Conservation (phyloP, 768 basidiomycete genomes). For the Royoungia palumana region DNA sequence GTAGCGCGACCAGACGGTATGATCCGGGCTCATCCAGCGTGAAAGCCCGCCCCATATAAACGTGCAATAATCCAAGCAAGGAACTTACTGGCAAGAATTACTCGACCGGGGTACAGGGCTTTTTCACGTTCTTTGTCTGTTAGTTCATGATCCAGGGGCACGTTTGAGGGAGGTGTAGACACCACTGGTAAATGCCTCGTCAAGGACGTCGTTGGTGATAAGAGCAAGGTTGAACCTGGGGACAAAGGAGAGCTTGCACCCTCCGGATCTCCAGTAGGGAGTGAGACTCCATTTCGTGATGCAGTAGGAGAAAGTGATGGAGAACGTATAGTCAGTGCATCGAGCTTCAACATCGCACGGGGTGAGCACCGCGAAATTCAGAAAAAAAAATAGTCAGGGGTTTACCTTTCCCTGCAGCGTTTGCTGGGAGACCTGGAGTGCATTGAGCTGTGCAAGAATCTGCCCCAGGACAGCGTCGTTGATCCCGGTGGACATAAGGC, state of each 20-base stretch:
- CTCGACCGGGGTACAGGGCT: slow-evolving; percentile 75
- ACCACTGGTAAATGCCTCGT: slow-evolving; percentile 28
- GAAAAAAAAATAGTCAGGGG: neutral
- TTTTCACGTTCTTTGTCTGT: slow-evolving; percentile 69
- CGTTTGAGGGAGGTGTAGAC: slow-evolving; percentile 22
- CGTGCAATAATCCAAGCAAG: neutral
- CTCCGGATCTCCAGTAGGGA: slow-evolving; percentile 19
- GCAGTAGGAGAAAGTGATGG: slow-evolving; percentile 19
- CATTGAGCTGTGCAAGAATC: slow-evolving; percentile 68
- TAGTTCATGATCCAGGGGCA: slow-evolving; percentile 15
- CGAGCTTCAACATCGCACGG: slow-evolving; percentile 40
- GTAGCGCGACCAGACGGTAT: slow-evolving; percentile 8
- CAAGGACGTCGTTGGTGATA: slow-evolving; percentile 28
- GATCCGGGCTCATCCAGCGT: slow-evolving; percentile 10
- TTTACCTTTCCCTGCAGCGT: slow-evolving; percentile 73
- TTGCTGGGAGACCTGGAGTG: slow-evolving; percentile 72
- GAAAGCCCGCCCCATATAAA: neutral
- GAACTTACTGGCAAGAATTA: slow-evolving; percentile 77
- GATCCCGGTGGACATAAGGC: slow-evolving; percentile 26
- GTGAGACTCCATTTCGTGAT: slow-evolving; percentile 24
- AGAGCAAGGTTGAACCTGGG: slow-evolving; percentile 23
- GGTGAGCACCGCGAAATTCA: neutral
- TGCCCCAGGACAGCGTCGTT: slow-evolving; percentile 62
- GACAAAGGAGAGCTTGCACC: slow-evolving; percentile 21
- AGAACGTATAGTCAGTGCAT: slow-evolving; percentile 38